Evolutionary conservation across 2,329 filamentous ascomycete genomes (phyloP).

Genomic region (Pseudopithomyces chartarum): DNA sequence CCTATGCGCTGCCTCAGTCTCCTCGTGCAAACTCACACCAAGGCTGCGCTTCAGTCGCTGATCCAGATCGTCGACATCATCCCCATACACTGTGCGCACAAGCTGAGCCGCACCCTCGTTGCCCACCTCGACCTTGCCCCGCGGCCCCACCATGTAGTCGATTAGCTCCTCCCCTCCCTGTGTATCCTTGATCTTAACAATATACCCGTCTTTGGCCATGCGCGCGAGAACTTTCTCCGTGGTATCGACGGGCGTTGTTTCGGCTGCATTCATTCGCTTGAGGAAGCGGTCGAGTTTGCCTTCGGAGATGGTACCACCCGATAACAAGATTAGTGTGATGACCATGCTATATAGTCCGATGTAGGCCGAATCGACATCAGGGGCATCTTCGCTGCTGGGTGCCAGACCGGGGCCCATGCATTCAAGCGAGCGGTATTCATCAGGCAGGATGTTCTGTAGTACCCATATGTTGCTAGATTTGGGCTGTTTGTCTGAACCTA

Average conservation of each 20-base stretch:
- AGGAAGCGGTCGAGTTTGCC: constrained; percentile 79
- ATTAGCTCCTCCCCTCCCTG: constrained; percentile 73
- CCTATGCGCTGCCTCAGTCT: constrained; percentile 5
- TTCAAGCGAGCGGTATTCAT: constrained; percentile 64
- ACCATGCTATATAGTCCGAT: constrained; percentile 80
- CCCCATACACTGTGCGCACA: constrained; percentile 62
- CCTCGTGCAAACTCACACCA: constrained; percentile 32
- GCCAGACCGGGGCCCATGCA: constrained; percentile 72
- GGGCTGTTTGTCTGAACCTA: constrained; percentile 57
- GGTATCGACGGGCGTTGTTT: constrained; percentile 72
- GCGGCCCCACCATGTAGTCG: constrained; percentile 82
- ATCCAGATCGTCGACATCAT: constrained; percentile 38
- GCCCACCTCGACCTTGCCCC: constrained; percentile 84
- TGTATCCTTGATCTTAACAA: constrained; percentile 74
- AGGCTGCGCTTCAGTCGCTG: constrained; percentile 40
- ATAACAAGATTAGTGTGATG: constrained; percentile 75
- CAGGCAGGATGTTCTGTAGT: constrained; percentile 73
- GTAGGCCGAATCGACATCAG: constrained; percentile 76
- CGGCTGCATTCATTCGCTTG: constrained; percentile 73
- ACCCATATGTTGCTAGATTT: constrained; percentile 73
- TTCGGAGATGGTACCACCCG: constrained; percentile 74
- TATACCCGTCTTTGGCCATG: constrained; percentile 82
- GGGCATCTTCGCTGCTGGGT: constrained; percentile 53
- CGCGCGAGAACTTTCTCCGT: constrained; percentile 76
- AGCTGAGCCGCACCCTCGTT: constrained; percentile 75